Evolutionary conservation across 805 yeast genomes (phyloP).

Genomic region (Yamadazyma sp.): DNA sequence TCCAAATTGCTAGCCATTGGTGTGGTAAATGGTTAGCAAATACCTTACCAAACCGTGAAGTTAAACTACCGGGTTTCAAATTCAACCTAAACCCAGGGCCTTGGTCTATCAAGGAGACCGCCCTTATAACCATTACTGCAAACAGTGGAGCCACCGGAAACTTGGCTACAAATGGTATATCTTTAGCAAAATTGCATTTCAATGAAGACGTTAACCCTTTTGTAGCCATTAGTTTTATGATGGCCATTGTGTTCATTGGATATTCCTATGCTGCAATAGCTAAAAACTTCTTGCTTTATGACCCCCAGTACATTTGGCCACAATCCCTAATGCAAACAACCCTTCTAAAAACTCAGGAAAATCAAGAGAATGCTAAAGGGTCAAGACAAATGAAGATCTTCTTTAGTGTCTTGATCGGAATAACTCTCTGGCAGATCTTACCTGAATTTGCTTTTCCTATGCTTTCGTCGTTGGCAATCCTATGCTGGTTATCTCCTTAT

Average conservation of each 20-base stretch:
- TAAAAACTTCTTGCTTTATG: slow-evolving; percentile 42
- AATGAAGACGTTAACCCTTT: slow-evolving; percentile 31
- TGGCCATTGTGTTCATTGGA: slow-evolving; percentile 50
- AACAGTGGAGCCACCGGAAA: slow-evolving; percentile 53
- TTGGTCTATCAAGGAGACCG: slow-evolving; percentile 53
- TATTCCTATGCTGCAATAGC: slow-evolving; percentile 54
- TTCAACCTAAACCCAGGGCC: slow-evolving; percentile 50
- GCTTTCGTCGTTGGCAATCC: slow-evolving; percentile 45
- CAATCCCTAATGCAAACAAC: slow-evolving; percentile 53
- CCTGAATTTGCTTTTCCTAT: slow-evolving; percentile 50
- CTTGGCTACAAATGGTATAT: slow-evolving; percentile 45
- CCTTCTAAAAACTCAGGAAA: slow-evolving; percentile 30
- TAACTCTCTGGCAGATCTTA: slow-evolving; percentile 46
- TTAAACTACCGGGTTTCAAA: slow-evolving; percentile 15
- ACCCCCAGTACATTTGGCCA: slow-evolving; percentile 50
- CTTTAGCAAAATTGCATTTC: slow-evolving; percentile 46
- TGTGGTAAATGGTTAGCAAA: slow-evolving; percentile 45
- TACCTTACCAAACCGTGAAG: slow-evolving; percentile 31
- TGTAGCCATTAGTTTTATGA: slow-evolving; percentile 46
- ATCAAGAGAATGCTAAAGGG: slow-evolving; percentile 8
- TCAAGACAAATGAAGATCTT: slow-evolving; percentile 36
- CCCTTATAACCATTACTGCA: slow-evolving; percentile 50
- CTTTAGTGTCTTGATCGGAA: slow-evolving; percentile 26
- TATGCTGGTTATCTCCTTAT: slow-evolving; percentile 49
- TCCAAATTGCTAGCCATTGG: slow-evolving; percentile 48